Evolutionary conservation across 805 yeast species (phyloP).

Genomic region (Cyberlindnera maritima): DNA sequence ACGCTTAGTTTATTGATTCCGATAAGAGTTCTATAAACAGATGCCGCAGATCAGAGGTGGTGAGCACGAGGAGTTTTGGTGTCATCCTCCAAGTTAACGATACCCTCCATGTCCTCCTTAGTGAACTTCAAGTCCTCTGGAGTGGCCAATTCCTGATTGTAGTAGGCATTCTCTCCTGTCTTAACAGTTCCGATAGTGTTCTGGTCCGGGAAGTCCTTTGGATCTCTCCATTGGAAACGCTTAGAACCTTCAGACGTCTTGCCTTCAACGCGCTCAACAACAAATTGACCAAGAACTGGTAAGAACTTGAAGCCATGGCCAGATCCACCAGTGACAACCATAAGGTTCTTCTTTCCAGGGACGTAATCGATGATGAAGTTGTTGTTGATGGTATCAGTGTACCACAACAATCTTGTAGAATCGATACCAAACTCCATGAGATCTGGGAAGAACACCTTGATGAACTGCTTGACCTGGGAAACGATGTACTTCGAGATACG

Average conservation of each 20-base stretch:
- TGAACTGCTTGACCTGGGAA: constrained; percentile 22
- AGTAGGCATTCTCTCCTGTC: constrained; percentile 28
- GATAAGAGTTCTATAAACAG: no score
- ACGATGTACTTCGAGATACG: constrained; percentile 29
- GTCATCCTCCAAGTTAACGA: constrained; percentile 1
- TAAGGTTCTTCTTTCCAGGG: constrained; percentile 27
- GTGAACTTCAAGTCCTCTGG: constrained; percentile 20
- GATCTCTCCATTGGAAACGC: constrained; percentile 35
- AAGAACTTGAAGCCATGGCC: constrained; percentile 36
- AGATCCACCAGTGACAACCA: constrained; percentile 35
- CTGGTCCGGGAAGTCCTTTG: constrained; percentile 28
- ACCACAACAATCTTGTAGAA: constrained; percentile 35
- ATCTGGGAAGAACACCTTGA: constrained; percentile 22
- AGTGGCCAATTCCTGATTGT: constrained; percentile 29
- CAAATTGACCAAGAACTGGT: constrained; percentile 33
- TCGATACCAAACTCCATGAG: constrained; percentile 19
- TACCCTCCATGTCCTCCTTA: constrained; percentile 6
- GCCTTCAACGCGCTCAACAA: constrained; percentile 33
- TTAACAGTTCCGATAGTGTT: constrained; percentile 18
- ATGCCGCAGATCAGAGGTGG: neutral
- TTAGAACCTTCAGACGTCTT: constrained; percentile 29
- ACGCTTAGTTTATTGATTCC: no score
- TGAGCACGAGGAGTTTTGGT: neutral
- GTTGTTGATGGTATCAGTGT: constrained; percentile 34
- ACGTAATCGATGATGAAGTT: constrained; percentile 30